Evolutionary conservation across 129 eudicot species (phyloP), one percentile per base, ranked within the genome.

Genomic region (Ambrosia trifida): DNA sequence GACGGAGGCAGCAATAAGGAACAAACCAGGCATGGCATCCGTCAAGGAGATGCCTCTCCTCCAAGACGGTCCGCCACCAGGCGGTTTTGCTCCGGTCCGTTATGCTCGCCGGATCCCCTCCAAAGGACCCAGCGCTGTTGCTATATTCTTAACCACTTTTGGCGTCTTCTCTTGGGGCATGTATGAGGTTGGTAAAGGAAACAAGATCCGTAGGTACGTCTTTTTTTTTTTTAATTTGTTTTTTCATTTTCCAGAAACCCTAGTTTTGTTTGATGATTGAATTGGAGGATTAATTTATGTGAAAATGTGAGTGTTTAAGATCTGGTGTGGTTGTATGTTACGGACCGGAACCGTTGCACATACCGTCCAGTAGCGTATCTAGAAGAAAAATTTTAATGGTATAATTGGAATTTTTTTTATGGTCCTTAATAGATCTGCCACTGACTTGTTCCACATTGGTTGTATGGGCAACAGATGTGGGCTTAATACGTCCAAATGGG

Each of bases 61-160:
- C 30, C 98, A 94, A 74, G 97, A 94, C 81, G 96, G 96, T 0
- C 98, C 98, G 1, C 98, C 98, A n/a, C 96, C 98, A 18, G 98
- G 98, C 33, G 96, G 96, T 0, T 94, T 94, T 51, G 95, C 98
- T 0, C 96, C 98, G 56, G 95, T 94, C 30, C 84, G 98, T 0
- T 94, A 79, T 80, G 98, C 98, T 1, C 88, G 98, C 7, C 83
- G 98, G 73, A 94, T 94, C 81, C 98, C 98, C 3, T 85, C 75
- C 66, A 83, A 77, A 19, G 98, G 98, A 2, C 98, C 97, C n/a
- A 90, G 98, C 80, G 97, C 98, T 60, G 80, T 90, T 35, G 98
- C 97, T 58, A 89, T 94, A 4, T 94, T 94, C 73, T 79, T 89
- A 13, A 70, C 97, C 5, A 68, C 98, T 66, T 82, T 94, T 14